Evolutionary conservation across 306 rosid species (phyloP).

Genomic region (Castanopsis chinensis): DNA sequence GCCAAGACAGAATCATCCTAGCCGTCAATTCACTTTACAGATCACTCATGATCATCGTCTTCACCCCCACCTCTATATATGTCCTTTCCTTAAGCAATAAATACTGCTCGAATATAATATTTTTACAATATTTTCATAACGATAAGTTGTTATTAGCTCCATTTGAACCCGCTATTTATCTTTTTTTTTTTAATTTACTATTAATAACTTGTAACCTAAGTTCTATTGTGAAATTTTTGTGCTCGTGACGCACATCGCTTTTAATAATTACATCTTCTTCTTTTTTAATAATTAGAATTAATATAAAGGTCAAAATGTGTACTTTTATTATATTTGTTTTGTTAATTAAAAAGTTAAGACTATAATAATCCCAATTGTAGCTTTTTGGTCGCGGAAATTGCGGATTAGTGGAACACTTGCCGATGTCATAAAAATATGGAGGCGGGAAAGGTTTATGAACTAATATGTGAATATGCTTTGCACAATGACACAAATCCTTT

Average conservation of each 20-base stretch:
- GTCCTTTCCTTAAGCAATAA: background rate
- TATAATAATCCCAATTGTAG: slow-evolving; percentile 16
- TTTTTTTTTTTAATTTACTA: accelerated
- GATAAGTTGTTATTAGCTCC: accelerated
- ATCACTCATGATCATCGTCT: background rate
- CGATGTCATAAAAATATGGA: background rate
- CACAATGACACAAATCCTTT: background rate
- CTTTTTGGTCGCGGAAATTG: slow-evolving; percentile 27
- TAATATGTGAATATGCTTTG: slow-evolving; percentile 4
- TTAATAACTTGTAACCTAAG: too few species aligned
- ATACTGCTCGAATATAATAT: accelerated
- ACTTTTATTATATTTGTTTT: background rate
- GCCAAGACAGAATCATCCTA: slow-evolving; percentile 23
- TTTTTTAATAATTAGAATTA: background rate
- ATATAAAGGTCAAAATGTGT: slow-evolving; percentile 6
- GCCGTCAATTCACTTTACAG: slow-evolving; percentile 21
- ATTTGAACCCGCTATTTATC: accelerated
- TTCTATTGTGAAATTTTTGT: too few species aligned
- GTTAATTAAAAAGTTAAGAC: background rate
- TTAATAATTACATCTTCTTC: too few species aligned
- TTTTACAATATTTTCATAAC: too few species aligned
- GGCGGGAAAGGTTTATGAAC: background rate
- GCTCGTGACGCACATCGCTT: accelerated
- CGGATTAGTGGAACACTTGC: slow-evolving; percentile 21
- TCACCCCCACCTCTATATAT: too few species aligned